Percentiles rank a stretch among this genome's conserved stretches.
phyloP scores from a whole-genome alignment of 1,139 yeast species.

The Geotrichum macrosporum region DNA sequence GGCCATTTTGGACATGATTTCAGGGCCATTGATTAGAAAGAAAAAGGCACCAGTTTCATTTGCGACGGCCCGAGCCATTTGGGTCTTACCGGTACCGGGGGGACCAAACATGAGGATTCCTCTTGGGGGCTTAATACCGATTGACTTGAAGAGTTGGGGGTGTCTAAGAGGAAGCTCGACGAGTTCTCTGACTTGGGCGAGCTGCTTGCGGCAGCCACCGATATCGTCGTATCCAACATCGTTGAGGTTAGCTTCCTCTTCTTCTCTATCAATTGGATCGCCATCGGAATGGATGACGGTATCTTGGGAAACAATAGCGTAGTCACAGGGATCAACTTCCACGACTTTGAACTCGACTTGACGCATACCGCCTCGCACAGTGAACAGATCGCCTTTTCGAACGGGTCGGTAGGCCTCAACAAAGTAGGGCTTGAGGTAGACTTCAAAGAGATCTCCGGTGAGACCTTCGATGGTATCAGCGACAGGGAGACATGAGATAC shows the following conservation, averaged over 20 bases:
- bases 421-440: conserved; percentile 93
- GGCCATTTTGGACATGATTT: conserved; percentile 99
- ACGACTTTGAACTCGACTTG: conserved; percentile 98
- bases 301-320: conserved; percentile 97
- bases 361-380: conserved; percentile 98
- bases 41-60: conserved; percentile 99
- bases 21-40: conserved; percentile 98
- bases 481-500: conserved; percentile 94
- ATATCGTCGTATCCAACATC: conserved; percentile 99
- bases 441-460: conserved; percentile 96
- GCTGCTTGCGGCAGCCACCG: conserved; percentile 98
- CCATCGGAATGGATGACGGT: conserved; percentile 98
- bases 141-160: conserved; percentile 92
- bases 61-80: conserved; percentile 99
- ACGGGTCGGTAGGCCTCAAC: conserved; percentile 99
- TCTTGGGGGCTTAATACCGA: conserved; percentile 96
- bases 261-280: conserved; percentile 98
- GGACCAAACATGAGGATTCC: conserved; percentile 98
- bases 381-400: conserved; percentile 93
- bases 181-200: conserved; percentile 97
- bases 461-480: conserved; percentile 98
- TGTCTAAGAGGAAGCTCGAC: conserved; percentile 96
- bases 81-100: conserved; percentile 98
- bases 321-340: conserved; percentile 96
- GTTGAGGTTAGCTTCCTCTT: conserved; percentile 91